Evolutionary conservation across 148 eudicot species (phyloP), one percentile per base, ranked within the genome.

Genomic region (Talinum fruticosum): DNA sequence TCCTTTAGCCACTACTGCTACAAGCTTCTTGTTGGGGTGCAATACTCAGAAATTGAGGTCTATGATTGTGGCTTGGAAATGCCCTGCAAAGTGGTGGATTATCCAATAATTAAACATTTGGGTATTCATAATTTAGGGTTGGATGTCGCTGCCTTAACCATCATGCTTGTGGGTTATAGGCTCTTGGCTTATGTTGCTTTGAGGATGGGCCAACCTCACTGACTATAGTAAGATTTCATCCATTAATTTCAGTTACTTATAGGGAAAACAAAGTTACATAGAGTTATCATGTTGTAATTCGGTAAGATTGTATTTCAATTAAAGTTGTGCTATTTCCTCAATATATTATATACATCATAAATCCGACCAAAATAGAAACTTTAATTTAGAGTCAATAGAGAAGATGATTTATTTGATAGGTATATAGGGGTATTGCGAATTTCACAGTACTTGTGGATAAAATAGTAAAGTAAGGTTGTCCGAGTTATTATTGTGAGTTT

Each of bases 1-100:
- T 90, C 93, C 0, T 88, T 92, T 36, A 89, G 92, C 66, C 92
- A 94, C 72, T 92, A 94, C 36, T 90, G 93, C 47, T 94, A 94
- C 71, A 89, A 90, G 85, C 96, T 94, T 66, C 79, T 94, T 29
- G 85, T 94, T 15, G 91, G 88, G 32, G 95, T 90, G 13, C 98
- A 94, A 74, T 94, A 90, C 78, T 68, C 83, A 0, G 83, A 76
- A 28, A 71, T 70, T 73, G 96, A 92, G 83, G 69, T 84, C 33
- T 89, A 90, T 62, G 86, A 86, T 13, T 92, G 97, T 83, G 93
- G 90, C 6, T 3, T 35, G 14, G 86, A 82, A 32, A 69, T 54
- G 47, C 80, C 78, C 5, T 94, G 95, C 82, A 80, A 82, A 82
- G 92, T 90, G 23, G n/a, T 66, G 26, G 97, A 92, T 84, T 86